A percentile compares a stretch with the other conserved stretches of the same genome.
Evolutionary conservation across 306 rosid species (phyloP).

Genomic region (cucumber (Cucumis sativus)): Cucumber_9930_V3 NC_026661.2:21619501-21620000

Average conservation of each 20-base stretch:
- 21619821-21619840: slow-evolving; percentile 55
- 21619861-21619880: slow-evolving; percentile 41
- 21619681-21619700: neutral
- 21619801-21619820: slow-evolving; percentile 36
- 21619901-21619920: slow-evolving; percentile 47
- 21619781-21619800: neutral
- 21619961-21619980: slow-evolving; percentile 68
- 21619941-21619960: slow-evolving; percentile 75
- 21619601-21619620: slow-evolving; percentile 54
- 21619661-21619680: neutral
- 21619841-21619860: slow-evolving; percentile 57
- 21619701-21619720: neutral
- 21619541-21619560: slow-evolving; percentile 30
- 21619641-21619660: slow-evolving; percentile 16
- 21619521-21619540: slow-evolving; percentile 36
- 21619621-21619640: slow-evolving; percentile 65
- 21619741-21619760: neutral
- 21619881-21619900: slow-evolving; percentile 79
- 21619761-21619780: neutral
- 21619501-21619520: slow-evolving; percentile 40
- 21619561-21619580: slow-evolving; percentile 23
- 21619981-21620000: slow-evolving; percentile 58
- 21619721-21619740: neutral
- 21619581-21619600: slow-evolving; percentile 32
- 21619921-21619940: slow-evolving; percentile 81